phyloP scores from a whole-genome alignment of 768 basidiomycete species.

The Multifurca ochricompacta region DNA sequence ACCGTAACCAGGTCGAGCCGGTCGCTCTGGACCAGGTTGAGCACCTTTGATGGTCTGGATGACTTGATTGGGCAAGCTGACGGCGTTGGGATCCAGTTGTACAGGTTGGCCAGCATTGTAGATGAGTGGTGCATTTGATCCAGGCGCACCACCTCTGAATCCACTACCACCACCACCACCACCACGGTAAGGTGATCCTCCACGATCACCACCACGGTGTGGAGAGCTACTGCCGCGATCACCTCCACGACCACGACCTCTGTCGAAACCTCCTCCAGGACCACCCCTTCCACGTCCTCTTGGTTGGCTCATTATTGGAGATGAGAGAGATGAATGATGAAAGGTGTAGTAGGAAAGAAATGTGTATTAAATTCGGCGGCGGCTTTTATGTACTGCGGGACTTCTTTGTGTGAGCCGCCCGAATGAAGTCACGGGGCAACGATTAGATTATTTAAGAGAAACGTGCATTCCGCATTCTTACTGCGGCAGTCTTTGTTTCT shows the following conservation, averaged over 20 bases:
- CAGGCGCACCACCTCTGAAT: slow-evolving; percentile 21
- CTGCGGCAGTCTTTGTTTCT: too few species aligned
- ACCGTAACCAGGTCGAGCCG: slow-evolving; percentile 19
- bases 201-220: background rate
- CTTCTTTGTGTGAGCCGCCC: too few species aligned
- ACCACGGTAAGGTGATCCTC: background rate
- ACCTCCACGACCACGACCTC: slow-evolving; percentile 15
- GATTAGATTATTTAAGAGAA: too few species aligned
- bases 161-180: slow-evolving; percentile 18
- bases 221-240: slow-evolving; percentile 8
- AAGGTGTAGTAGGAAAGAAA: background rate
- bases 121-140: slow-evolving; percentile 6
- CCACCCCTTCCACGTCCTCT: slow-evolving; percentile 19
- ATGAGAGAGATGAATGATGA: background rate
- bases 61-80: slow-evolving; percentile 26
- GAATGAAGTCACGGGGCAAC: too few species aligned
- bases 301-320: slow-evolving; percentile 8
- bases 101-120: slow-evolving; percentile 19
- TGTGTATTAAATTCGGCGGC: too few species aligned
- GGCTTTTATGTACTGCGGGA: too few species aligned
- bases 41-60: slow-evolving; percentile 22
- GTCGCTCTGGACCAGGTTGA: slow-evolving; percentile 13
- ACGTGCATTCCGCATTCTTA: too few species aligned
- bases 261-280: slow-evolving; percentile 13
- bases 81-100: slow-evolving; percentile 22